Conservation (phyloP, 768 basidiomycete genomes). For the Suillus subalutaceus region DNA sequence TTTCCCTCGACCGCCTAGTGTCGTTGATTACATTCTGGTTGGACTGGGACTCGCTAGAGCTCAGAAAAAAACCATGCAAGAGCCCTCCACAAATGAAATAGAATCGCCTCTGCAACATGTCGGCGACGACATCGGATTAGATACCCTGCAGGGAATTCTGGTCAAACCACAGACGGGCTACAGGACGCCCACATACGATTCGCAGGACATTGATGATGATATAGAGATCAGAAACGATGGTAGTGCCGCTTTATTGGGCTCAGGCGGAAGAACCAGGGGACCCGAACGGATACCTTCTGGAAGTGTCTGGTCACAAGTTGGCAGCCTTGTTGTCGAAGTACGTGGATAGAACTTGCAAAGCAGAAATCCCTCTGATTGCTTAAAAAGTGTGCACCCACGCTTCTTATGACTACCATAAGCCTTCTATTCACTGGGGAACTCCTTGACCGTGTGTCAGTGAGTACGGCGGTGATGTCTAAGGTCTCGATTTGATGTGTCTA, state of each 20-base stretch:
- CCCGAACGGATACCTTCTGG: conserved; percentile 23
- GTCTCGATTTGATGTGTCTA: conserved; percentile 7
- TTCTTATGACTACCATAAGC: conserved; percentile 82
- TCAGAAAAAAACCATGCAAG: not conserved
- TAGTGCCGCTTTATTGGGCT: conserved; percentile 47
- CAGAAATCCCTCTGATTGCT: conserved; percentile 12
- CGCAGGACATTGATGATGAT: conserved; percentile 36
- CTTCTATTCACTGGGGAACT: conserved; percentile 91
- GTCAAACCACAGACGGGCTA: conserved; percentile 25
- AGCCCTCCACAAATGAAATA: not conserved
- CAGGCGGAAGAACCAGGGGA: conserved; percentile 31
- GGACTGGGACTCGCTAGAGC: not conserved
- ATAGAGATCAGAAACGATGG: conserved; percentile 45
- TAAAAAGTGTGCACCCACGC: conserved; percentile 79
- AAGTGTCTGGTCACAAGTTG: conserved; percentile 55
- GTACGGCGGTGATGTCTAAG: conserved; percentile 23
- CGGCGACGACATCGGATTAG: conserved; percentile 35
- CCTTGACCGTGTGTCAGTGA: conserved; percentile 81
- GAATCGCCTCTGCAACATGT: not conserved
- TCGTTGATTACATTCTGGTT: not conserved
- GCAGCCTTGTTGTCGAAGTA: conserved; percentile 74
- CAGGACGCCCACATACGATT: conserved; percentile 26
- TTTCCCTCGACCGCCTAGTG: not conserved
- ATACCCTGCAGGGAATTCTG: conserved; percentile 28
- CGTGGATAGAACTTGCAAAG: conserved; percentile 20